These are phyloP conservation scores for Botrytis aclada DNA, from an alignment of 2,329 filamentous ascomycete species.

Conservation along the genomic window DNA sequence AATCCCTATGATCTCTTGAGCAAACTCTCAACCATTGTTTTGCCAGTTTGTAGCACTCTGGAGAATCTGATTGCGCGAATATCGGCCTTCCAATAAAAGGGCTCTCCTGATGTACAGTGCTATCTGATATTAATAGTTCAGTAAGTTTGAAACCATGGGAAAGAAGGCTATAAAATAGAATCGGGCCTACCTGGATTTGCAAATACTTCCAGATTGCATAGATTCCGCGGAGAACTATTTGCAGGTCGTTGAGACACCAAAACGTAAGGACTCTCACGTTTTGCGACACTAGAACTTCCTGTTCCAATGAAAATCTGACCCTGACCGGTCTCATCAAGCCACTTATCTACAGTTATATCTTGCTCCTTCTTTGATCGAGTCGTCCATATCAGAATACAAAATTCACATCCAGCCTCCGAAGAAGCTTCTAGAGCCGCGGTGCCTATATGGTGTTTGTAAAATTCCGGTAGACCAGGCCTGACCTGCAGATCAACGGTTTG, in stretches of 20 bases:
- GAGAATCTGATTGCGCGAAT: background rate
- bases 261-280: slow-evolving; percentile 15
- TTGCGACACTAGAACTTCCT: slow-evolving; percentile 17
- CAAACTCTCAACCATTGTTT: slow-evolving; percentile 16
- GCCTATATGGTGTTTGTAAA: slow-evolving; percentile 11
- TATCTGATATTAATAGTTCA: background rate
- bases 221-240: slow-evolving; percentile 6
- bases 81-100: slow-evolving; percentile 16
- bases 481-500: slow-evolving; percentile 11
- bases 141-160: background rate
- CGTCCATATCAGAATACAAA: slow-evolving; percentile 12
- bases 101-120: background rate
- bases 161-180: background rate
- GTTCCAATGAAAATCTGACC: slow-evolving; percentile 19
- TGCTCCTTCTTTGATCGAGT: slow-evolving; percentile 1
- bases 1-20: slow-evolving; percentile 11
- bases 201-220: slow-evolving; percentile 17
- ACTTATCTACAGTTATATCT: background rate
- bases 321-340: slow-evolving; percentile 12
- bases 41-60: slow-evolving; percentile 13
- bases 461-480: slow-evolving; percentile 16
- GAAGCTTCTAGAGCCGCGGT: slow-evolving; percentile 2
- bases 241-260: slow-evolving; percentile 12
- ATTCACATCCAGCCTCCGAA: background rate
- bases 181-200: background rate